Percentiles rank a stretch among this genome's conserved stretches.
Evolutionary conservation across 768 basidiomycete species (phyloP).

Genomic region (Psilocybe cyanescens): DNA sequence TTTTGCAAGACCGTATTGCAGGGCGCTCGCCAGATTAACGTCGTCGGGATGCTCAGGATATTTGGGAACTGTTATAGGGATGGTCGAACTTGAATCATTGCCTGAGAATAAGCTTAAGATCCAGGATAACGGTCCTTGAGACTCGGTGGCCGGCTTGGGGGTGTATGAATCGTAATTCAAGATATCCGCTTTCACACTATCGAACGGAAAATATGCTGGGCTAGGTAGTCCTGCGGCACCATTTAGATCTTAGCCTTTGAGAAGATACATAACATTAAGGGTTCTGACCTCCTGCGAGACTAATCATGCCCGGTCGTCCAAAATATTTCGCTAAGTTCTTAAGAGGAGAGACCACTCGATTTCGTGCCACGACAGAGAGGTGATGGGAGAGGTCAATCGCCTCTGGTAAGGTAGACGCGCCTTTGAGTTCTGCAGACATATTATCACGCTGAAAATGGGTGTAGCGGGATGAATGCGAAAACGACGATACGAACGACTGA

Average conservation of each 20-base stretch:
- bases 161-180: constrained; percentile 36
- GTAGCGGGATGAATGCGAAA: background rate
- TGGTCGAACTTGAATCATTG: constrained; percentile 44
- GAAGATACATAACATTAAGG: background rate
- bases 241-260: background rate
- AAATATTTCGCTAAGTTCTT: constrained; percentile 71
- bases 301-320: constrained; percentile 54
- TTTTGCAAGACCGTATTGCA: constrained; percentile 66
- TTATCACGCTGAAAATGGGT: background rate
- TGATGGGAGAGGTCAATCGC: constrained; percentile 1
- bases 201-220: constrained; percentile 73
- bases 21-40: constrained; percentile 61
- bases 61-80: constrained; percentile 62
- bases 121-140: constrained; percentile 50
- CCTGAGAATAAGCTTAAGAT: constrained; percentile 57
- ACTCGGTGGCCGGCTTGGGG: constrained; percentile 1
- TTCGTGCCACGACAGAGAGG: background rate
- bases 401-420: background rate
- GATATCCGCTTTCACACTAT: constrained; percentile 57
- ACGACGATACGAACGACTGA: background rate
- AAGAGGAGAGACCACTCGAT: constrained; percentile 44
- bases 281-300: constrained; percentile 68
- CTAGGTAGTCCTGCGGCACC: constrained; percentile 58
- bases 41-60: constrained; percentile 47
- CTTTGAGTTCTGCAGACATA: background rate